Evolutionary conservation across 129 eudicot genomes (phyloP), one percentile per base, ranked within the genome.

Genomic region (Pseudognaphalium luteoalbum): DNA sequence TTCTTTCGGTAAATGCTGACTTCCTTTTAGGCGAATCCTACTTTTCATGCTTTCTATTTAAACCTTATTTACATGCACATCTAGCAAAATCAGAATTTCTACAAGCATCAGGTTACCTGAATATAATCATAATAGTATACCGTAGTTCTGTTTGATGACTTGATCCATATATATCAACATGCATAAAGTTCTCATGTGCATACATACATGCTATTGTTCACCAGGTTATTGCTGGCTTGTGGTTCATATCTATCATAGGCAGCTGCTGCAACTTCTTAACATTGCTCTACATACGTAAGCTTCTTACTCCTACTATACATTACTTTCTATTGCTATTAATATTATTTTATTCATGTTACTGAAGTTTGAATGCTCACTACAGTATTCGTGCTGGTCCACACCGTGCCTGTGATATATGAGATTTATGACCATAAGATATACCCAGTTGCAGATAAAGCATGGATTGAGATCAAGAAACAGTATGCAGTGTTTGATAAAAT

Each of bases 151-250:
- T 44, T 44, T 12, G 17, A 12, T 44, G 17, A 44, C 19, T 4
- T 71, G 52, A 11, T 44, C 52, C 52, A 11, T 44, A 44, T 44
- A 11, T 44, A 44, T 44, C 5, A 44, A 44, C 52, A 44, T 73
- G 28, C 52, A 44, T 3, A 21, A 42, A 51, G n/a, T 66, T 56
- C 62, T 68, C 9, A 71, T 44, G 65, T 30, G 7, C 21, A 16
- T 59, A 4, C 74, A 29, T 59, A 30, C 14, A 39, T 39, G 47
- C 68, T 47, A 19, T 59, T 72, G 15, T 44, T 66, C 6, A 63
- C 39, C 81, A 95, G 99, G 92, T 89, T 68, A 86, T 95, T 62
- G 89, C 90, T 71, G 97, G 97, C 44, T 79, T 91, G 85, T 95
- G 99, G 97, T 39, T 95, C 29, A 81, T 91, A 60, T 95, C 99